A percentile compares a stretch with the other conserved stretches of the same genome.
Conservation (phyloP, 257 asterid genomes). For the Petunia axillaris region DNA sequence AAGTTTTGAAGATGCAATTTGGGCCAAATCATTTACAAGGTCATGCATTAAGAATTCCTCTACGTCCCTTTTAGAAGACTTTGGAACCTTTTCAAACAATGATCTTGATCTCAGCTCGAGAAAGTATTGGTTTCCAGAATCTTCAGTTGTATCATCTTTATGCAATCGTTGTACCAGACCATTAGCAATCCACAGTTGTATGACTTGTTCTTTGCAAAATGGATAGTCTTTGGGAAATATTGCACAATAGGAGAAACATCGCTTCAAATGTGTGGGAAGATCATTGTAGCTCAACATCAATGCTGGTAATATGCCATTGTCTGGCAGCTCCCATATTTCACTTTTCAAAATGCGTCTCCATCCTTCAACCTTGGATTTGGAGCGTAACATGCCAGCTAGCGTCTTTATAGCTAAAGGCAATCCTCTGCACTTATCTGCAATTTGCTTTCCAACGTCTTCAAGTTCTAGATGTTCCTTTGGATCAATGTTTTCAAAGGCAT, state of each 20-base stretch:
- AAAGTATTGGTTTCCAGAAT: neutral
- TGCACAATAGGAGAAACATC: conserved; percentile 25
- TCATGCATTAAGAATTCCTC: conserved; percentile 19
- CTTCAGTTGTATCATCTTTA: too few species aligned
- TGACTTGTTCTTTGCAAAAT: neutral
- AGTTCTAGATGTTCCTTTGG: neutral
- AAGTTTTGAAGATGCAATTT: neutral
- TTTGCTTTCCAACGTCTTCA: neutral
- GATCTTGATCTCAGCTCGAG: neutral
- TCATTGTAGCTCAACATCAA: conserved; percentile 26
- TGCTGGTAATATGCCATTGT: neutral
- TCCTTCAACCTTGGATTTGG: neutral
- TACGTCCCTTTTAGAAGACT: rapidly evolving
- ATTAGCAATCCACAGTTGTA: conserved; percentile 24
- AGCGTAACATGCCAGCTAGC: neutral
- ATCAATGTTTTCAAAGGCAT: neutral
- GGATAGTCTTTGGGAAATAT: conserved; percentile 26
- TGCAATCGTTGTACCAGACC: neutral
- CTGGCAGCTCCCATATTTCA: neutral
- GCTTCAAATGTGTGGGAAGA: conserved; percentile 11
- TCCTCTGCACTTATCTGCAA: conserved; percentile 12
- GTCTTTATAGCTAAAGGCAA: conserved; percentile 19
- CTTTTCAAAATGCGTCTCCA: neutral
- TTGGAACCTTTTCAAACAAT: neutral
- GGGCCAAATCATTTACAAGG: conserved; percentile 28